These are phyloP conservation scores for Reticulascus tulasneorum DNA, from an alignment of 2,329 filamentous ascomycete species.

Conservation along the genomic window DNA sequence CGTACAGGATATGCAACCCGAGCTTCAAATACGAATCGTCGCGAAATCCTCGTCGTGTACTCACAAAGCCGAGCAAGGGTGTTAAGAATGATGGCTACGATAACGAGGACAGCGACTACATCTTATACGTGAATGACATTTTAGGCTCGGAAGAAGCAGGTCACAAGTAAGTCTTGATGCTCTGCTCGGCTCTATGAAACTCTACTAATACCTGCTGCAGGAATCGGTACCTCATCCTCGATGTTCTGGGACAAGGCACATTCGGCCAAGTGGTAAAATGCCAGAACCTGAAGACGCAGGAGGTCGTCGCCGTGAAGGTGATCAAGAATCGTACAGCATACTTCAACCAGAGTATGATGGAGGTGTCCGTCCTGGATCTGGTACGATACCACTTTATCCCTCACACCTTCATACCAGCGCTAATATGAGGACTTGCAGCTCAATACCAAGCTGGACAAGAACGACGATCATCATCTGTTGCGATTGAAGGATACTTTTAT, in stretches of 20 bases:
- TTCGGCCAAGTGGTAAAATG: constrained; percentile 99
- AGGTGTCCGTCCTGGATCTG: constrained; percentile 94
- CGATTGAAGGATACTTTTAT: constrained; percentile 98
- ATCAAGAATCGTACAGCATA: constrained; percentile 99
- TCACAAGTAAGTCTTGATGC: constrained; percentile 67
- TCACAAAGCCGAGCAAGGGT: constrained; percentile 98
- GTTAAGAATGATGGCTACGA: constrained; percentile 98
- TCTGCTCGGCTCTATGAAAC: not conserved
- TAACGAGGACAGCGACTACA: constrained; percentile 98
- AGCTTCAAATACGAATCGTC: constrained; percentile 99
- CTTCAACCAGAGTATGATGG: constrained; percentile 99
- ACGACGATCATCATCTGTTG: constrained; percentile 94
- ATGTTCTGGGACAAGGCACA: constrained; percentile 94
- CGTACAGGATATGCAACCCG: constrained; percentile 97
- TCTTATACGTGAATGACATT: constrained; percentile 98
- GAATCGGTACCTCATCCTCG: constrained; percentile 94
- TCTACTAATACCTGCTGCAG: constrained; percentile 34
- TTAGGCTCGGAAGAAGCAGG: constrained; percentile 95
- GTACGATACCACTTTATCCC: constrained; percentile 43
- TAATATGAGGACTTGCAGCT: constrained; percentile 51
- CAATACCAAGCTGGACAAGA: constrained; percentile 98
- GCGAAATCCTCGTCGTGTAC: constrained; percentile 86
- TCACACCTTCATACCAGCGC: not conserved
- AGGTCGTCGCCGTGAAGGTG: constrained; percentile 97
- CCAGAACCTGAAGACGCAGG: constrained; percentile 96